Percentiles rank a stretch among this genome's conserved stretches.
Conservation (phyloP, 2,329 filamentous ascomycete species). For the Colletotrichum cuscutae region DNA sequence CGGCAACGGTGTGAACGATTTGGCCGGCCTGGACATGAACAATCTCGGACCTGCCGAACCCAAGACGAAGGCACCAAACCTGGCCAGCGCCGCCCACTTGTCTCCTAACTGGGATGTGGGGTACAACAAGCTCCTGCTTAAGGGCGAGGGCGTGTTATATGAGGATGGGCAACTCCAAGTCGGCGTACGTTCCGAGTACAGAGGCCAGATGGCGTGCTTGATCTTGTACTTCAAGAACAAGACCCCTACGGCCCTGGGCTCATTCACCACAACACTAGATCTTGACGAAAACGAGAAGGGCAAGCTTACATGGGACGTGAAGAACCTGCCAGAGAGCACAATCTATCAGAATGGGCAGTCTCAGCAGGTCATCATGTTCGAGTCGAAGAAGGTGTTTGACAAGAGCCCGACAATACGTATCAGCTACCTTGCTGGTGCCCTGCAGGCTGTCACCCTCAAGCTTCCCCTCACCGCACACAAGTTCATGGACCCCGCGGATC, state of each 20-base stretch:
- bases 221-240: constrained; percentile 98
- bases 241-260: constrained; percentile 83
- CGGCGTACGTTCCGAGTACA: constrained; percentile 91
- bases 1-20: constrained; percentile 68
- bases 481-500: constrained; percentile 93
- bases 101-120: constrained; percentile 95
- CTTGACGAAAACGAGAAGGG: constrained; percentile 74
- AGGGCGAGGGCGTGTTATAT: constrained; percentile 87
- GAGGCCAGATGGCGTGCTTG: constrained; percentile 92
- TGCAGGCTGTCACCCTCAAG: constrained; percentile 92
- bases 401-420: constrained; percentile 92
- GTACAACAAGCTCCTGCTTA: constrained; percentile 84
- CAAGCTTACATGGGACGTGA: constrained; percentile 85
- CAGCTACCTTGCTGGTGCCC: constrained; percentile 90
- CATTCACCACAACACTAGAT: constrained; percentile 94
- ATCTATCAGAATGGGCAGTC: constrained; percentile 81
- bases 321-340: constrained; percentile 85
- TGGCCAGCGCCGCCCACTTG: constrained; percentile 91
- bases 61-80: constrained; percentile 78
- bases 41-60: constrained; percentile 65
- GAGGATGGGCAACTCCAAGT: constrained; percentile 96
- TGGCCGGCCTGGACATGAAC: constrained; percentile 85
- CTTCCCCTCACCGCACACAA: constrained; percentile 91
- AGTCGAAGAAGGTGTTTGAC: constrained; percentile 82
- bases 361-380: constrained; percentile 95